Base-by-base conservation (phyloP, 441 rosid genomes). In the Kokia cookei region DNA sequence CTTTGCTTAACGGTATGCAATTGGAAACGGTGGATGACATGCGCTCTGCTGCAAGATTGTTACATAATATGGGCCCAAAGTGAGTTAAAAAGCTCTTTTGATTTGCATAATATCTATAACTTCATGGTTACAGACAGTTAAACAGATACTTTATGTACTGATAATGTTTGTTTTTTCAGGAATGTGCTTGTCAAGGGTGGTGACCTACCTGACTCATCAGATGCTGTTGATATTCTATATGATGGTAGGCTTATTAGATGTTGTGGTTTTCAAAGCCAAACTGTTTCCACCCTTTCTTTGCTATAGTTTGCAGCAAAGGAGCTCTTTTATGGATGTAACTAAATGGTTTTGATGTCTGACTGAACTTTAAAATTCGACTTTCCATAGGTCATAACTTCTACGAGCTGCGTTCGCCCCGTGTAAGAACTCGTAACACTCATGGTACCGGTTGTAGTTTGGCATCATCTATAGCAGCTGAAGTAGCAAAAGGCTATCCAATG, bases 381-480 rank as follows among this genome's bases (percentile, higher is more conserved):
- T 72, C 67, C 67, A 58, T 84, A 96, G 98, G 99, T 35, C 76
- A 83, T 65, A 85, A 84, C 27, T 84, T 82, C 82, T 81, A 89
- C 77, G 97, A 92, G 76, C 84, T 96, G 72, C 74, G 82, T 71
- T 85, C 89, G 47, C 71, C 91, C 62, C 96, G 99, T 48, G 75
- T 93, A 78, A 81, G 79, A 79, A 96, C 98, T 74, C 85, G 78
- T 71, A 93, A 93, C 63, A 90, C 97, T 78, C 97, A 93, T 76
- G 99, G 99, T 72, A 92, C 99, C 74, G 99, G 99, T 71, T 96
- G 99, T 86, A 93, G 90, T 74, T 82, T 96, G 89, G 99, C 97
- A 40, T 96, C 99, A 17, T 89, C 92, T 55, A 91, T 96, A 78
- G 98, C 99, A 59, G 97, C 99, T 69, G 99, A 96, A 80, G 85